Base-by-base conservation (phyloP, 345 rosid species). In the Linum tenue region DNA sequence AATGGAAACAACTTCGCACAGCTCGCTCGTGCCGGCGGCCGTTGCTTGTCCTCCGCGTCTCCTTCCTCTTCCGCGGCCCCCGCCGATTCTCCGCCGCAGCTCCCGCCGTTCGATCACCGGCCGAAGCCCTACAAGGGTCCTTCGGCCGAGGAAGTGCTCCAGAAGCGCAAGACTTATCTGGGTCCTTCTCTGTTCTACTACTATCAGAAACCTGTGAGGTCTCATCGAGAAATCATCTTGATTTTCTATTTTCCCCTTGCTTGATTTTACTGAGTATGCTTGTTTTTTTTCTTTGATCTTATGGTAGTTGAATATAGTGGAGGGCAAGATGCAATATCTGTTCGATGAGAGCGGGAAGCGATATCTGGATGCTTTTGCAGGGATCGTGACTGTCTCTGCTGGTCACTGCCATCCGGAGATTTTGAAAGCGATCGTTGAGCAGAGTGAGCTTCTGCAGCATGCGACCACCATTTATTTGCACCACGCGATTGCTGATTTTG, bases 291-390 rank as follows among this genome's bases (percentile, higher is more conserved):
- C 37, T 1, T 22, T 22, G 9, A 11, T 3, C 2, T 1, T 1
- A 7, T 22, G 37, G 11, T 17, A 92, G 97, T 69, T 94, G 63
- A 94, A 90, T 67, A 94, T 94, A 16, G 97, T 90, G 2, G 96
- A 94, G 82, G 99, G 98, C 64, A 94, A 88, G 82, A 94, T 94
- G 99, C 97, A 90, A 36, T 94, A 94, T 67, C 62, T 94, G 85
- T 90, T 79, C 73, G 99, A 94, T 69, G 97, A 94, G 74, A 74
- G 31, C 16, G 95, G 99, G 61, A 78, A 64, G 82, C 74, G 94
- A 10, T 94, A 88, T 65, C 77, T 94, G 8, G 96, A 94, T 70
- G 96, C 89, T 7, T 86, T 90, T 75, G 97, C 99, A 62, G 97
- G 97, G 22, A 84, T 90, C 58, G 97, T 94, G 64, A 88, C 96